phyloP scores from a whole-genome alignment of 441 rosid species.

The Bruguiera hainesii region DNA sequence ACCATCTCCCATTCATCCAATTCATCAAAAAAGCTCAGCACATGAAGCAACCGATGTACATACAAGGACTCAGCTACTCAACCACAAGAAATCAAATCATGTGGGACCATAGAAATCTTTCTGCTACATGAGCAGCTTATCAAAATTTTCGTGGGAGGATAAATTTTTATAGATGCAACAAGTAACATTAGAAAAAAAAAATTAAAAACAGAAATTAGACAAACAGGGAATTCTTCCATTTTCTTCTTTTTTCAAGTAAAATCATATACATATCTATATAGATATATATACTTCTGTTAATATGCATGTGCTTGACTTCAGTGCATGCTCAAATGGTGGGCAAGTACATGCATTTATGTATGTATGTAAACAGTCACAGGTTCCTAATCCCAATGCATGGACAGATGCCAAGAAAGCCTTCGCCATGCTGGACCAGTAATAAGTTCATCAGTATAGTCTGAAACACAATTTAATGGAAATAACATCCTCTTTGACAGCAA shows the following conservation, averaged over 20 bases:
- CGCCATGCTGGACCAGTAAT: slow-evolving; percentile 6
- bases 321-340: not conserved
- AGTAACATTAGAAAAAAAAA: not conserved
- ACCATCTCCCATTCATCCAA: not conserved
- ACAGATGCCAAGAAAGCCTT: not conserved
- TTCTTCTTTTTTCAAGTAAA: no score
- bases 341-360: not conserved
- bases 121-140: no score
- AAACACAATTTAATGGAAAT: slow-evolving; percentile 23
- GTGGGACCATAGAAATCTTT: not conserved
- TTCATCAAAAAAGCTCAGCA: not conserved
- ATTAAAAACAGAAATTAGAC: no score
- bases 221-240: not conserved
- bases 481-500: slow-evolving; percentile 23
- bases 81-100: not conserved
- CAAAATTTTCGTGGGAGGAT: not conserved
- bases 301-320: not conserved
- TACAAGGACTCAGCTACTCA: slow-evolving; percentile 1
- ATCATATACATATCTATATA: no score
- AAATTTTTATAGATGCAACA: not conserved
- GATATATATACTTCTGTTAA: not conserved
- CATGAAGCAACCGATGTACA: not conserved
- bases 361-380: not conserved
- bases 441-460: slow-evolving; percentile 6
- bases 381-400: slow-evolving; percentile 9